These are phyloP conservation scores for Populus alba DNA, from an alignment of 345 rosid genomes.

Conservation along the genomic window DNA sequence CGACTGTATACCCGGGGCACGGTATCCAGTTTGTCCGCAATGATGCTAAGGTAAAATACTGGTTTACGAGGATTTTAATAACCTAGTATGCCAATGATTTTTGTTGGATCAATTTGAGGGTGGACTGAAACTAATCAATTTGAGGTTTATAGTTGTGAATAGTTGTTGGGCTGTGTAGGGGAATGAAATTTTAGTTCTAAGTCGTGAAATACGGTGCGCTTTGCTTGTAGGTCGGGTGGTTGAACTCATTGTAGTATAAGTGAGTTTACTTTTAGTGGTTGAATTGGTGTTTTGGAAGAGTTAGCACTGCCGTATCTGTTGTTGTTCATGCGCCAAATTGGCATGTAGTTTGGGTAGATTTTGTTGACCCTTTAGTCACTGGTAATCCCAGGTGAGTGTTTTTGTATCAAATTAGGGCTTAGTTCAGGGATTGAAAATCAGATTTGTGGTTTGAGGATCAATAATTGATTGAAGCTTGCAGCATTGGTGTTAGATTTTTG, in stretches of 20 bases:
- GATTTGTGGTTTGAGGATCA: background rate
- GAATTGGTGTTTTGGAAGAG: background rate
- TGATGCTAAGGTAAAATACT: constrained; percentile 62
- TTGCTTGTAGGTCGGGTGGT: background rate
- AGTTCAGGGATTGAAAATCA: background rate
- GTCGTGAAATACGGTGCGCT: background rate
- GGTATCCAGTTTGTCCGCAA: constrained; percentile 87
- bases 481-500: background rate
- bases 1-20: constrained; percentile 84
- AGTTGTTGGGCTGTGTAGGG: background rate
- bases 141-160: background rate
- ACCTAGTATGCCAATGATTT: background rate
- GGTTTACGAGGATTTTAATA: background rate
- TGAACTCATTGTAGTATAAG: background rate
- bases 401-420: background rate
- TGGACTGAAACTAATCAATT: background rate
- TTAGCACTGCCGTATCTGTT: background rate
- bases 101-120: background rate
- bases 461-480: background rate
- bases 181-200: background rate
- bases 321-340: background rate
- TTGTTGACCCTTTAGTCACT: background rate
- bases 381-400: background rate
- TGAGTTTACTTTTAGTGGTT: background rate
- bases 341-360: background rate